Base-by-base conservation (phyloP, 2,329 filamentous ascomycete species). In the Dothideomycetes sp. region DNA sequence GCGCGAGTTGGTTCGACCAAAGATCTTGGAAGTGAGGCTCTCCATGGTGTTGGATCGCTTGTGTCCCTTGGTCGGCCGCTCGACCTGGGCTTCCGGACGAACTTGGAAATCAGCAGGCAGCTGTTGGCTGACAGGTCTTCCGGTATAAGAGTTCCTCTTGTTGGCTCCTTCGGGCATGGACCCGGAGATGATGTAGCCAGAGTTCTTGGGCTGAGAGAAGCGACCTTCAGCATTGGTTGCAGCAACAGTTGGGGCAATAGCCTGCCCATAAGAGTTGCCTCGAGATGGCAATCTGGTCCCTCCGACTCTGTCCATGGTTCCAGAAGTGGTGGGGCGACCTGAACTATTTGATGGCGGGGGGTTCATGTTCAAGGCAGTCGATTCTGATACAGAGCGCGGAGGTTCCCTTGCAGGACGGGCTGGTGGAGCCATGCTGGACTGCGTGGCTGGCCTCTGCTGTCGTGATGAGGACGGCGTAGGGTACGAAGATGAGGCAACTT, bases 141-240 rank as follows among this genome's bases (percentile, higher is more conserved):
- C 80, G 64, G 66, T 78, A 57, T 66, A 76, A 52, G 54, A 53
- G 33, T 65, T 59, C 30, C 68, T 64, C 31, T 66, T 60, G 27
- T 71, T 65, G 3, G 62, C 53, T n/a, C 68, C 61, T 22, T 74
- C 75, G 22, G 74, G 65, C 36, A 81, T 73, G 11, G 79, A 73
- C 38, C 75, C 70, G 15, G 81, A 82, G 22, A 89, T 86, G 36
- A 76, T 75, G 56, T 87, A 85, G 29, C 53, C 80, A 76, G 47
- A 70, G 63, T 60, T 71, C 58, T 73, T 75, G 48, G 61, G 71
- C 63, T 94, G 89, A 48, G 91, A 84, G 52, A 96, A 86, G 47
- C 83, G 83, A 47, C 87, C 89, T 58, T 94, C 84, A 3, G 76
- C 87, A 59, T 91, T 94, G 38, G 87, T 91, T 50, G 83, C 81